These are phyloP conservation scores for Rhododendron molle DNA, from an alignment of 148 eudicot species.

Conservation along the genomic window DNA sequence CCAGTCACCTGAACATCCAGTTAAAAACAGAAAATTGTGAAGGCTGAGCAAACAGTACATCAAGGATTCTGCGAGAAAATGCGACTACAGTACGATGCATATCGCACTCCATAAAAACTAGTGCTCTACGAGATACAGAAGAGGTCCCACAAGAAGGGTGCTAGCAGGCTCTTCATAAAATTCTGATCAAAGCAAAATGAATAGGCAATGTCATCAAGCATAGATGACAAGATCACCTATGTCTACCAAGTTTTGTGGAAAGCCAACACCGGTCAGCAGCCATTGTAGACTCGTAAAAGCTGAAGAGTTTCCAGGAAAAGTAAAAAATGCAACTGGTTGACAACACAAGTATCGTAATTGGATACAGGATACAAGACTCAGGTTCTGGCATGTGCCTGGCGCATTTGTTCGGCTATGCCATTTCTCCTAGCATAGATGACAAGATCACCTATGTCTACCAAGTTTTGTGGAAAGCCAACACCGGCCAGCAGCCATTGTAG, in stretches of 20 bases:
- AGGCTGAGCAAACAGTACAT: neutral
- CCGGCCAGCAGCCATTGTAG: neutral
- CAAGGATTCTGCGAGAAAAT: neutral
- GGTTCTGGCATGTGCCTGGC: no score
- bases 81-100: neutral
- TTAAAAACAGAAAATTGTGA: neutral
- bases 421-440: neutral
- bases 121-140: neutral
- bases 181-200: neutral
- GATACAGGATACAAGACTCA: neutral
- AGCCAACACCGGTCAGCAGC: neutral
- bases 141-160: constrained; percentile 1
- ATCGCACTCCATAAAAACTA: neutral
- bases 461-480: neutral
- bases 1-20: constrained; percentile 66
- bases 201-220: neutral
- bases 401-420: no score
- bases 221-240: neutral
- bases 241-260: neutral
- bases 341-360: neutral
- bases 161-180: neutral
- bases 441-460: neutral
- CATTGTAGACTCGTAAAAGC: neutral
- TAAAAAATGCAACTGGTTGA: neutral
- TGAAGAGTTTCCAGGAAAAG: neutral